Evolutionary conservation across 768 basidiomycete species (phyloP).

Genomic region (Psilocybe sp.): DNA sequence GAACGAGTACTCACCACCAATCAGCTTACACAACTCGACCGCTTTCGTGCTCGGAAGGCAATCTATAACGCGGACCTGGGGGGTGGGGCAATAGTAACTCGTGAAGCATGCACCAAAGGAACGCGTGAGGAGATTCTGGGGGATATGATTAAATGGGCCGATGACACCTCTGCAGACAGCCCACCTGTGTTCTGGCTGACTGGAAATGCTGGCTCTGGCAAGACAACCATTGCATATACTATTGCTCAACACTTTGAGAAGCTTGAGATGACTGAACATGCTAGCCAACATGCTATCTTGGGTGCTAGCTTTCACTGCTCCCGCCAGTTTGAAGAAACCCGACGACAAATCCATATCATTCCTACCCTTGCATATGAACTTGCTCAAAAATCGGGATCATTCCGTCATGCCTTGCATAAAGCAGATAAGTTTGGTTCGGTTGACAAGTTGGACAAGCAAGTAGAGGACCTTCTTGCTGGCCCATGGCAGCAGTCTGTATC

Average conservation of each 20-base stretch:
- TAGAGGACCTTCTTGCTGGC: slow-evolving; percentile 13
- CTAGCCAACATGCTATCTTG: slow-evolving; percentile 4
- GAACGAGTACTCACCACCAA: background rate
- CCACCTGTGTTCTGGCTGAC: slow-evolving; percentile 2
- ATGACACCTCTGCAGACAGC: slow-evolving; percentile 4
- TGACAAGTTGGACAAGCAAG: slow-evolving; percentile 8
- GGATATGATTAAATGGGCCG: slow-evolving; percentile 14
- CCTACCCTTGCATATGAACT: slow-evolving; percentile 13
- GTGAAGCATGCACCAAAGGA: slow-evolving; percentile 12
- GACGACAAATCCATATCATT: slow-evolving; percentile 4
- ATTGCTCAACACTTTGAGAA: slow-evolving; percentile 9
- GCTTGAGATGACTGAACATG: background rate
- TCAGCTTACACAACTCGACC: background rate
- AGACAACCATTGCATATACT: slow-evolving; percentile 19
- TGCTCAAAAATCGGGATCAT: slow-evolving; percentile 8
- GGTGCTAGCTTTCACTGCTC: slow-evolving; percentile 22
- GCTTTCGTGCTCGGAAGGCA: background rate
- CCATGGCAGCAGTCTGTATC: slow-evolving; percentile 13
- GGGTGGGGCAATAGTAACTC: background rate
- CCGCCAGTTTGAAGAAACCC: slow-evolving; percentile 12
- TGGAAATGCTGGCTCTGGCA: slow-evolving; percentile 2
- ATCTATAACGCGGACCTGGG: background rate
- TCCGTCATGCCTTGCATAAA: slow-evolving; percentile 2
- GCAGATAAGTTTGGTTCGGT: slow-evolving; percentile 5
- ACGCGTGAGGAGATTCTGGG: slow-evolving; percentile 15